These are phyloP conservation scores for Trichophyton benhamiae DNA, from an alignment of 2,329 filamentous ascomycete species.

Conservation along the genomic window DNA sequence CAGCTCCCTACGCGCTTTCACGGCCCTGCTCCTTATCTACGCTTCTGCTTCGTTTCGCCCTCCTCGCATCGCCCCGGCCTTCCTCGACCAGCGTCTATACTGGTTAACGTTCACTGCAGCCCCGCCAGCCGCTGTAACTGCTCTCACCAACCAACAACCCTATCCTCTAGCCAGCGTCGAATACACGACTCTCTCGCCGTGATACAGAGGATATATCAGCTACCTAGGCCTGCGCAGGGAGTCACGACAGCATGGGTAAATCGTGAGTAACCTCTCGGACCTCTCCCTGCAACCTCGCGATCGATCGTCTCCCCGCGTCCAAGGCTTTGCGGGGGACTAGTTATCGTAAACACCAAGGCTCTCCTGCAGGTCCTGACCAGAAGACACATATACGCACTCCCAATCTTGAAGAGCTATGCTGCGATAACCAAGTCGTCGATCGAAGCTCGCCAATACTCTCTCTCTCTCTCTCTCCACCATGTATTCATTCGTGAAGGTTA, in stretches of 20 bases:
- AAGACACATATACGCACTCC: neutral
- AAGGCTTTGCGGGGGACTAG: neutral
- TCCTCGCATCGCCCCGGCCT: neutral
- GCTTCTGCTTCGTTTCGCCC: neutral
- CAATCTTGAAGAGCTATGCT: neutral
- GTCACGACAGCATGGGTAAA: slow-evolving; percentile 2
- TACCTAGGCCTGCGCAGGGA: neutral
- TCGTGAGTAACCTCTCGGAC: neutral
- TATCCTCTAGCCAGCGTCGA: neutral
- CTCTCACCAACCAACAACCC: neutral
- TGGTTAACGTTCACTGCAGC: neutral
- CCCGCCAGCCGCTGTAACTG: neutral
- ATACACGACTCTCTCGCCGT: neutral
- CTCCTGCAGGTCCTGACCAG: neutral
- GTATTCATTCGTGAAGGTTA: no score
- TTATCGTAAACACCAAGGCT: neutral
- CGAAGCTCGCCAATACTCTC: no score
- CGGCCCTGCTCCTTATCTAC: neutral
- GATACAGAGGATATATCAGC: neutral
- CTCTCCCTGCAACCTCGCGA: neutral
- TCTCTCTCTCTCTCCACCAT: no score
- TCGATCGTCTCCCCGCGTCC: neutral
- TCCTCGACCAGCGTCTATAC: neutral
- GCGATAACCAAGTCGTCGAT: no score
- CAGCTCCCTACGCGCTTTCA: neutral